These are phyloP conservation scores for Coemansia sp. DNA, from an alignment of 192 early-diverging fungal genomes.

Conservation along the genomic window DNA sequence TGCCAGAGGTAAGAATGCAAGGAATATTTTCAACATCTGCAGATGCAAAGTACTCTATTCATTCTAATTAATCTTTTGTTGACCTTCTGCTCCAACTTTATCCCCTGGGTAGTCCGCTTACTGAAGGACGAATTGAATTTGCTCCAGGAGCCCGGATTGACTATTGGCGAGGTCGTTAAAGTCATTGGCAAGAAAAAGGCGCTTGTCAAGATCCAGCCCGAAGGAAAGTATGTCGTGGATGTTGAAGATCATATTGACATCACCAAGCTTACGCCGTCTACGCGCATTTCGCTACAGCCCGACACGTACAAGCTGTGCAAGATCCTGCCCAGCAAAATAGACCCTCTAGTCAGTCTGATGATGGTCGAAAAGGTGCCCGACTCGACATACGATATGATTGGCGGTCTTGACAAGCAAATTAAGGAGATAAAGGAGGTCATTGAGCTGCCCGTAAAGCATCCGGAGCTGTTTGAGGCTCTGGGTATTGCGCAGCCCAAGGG, in stretches of 20 bases:
- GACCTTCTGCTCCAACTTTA: neutral
- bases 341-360: constrained; percentile 99
- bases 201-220: constrained; percentile 88
- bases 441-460: constrained; percentile 99
- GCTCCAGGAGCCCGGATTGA: constrained; percentile 94
- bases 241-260: constrained; percentile 92
- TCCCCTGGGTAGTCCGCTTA: constrained; percentile 71
- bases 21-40: neutral
- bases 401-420: constrained; percentile 98
- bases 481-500: constrained; percentile 99
- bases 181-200: constrained; percentile 98
- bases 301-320: constrained; percentile 95
- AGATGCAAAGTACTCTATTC: neutral
- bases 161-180: constrained; percentile 97
- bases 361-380: constrained; percentile 99
- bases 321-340: constrained; percentile 95
- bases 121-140: constrained; percentile 95
- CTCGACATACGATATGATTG: constrained; percentile 99
- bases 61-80: neutral
- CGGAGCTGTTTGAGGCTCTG: constrained; percentile 95
- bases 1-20: constrained; percentile 70
- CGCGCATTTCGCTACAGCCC: constrained; percentile 88
- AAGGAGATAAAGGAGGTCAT: constrained; percentile 99
- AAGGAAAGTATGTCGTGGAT: constrained; percentile 98
- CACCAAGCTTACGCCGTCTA: constrained; percentile 84